A percentile compares a stretch with the other conserved stretches of the same genome.
phyloP scores from a whole-genome alignment of 345 rosid species.

The Hibiscus trionum region DNA sequence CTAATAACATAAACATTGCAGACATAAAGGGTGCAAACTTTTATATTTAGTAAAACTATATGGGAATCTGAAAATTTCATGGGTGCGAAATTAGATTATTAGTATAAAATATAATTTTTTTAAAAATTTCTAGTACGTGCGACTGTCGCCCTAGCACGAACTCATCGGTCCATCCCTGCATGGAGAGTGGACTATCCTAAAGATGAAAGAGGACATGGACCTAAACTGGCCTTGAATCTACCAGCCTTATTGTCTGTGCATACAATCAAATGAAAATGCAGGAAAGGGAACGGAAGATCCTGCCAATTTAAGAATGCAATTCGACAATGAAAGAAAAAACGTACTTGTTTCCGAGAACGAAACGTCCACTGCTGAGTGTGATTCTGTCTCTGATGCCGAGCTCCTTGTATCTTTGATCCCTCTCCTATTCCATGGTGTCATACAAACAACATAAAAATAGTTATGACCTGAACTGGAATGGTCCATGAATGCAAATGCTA shows the following conservation, averaged over 20 bases:
- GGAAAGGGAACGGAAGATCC: background rate
- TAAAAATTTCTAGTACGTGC: too few relatives aligned
- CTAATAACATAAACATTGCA: background rate
- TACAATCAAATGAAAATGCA: background rate
- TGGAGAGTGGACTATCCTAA: too few relatives aligned
- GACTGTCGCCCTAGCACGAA: too few relatives aligned
- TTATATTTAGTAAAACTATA: too few relatives aligned
- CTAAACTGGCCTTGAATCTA: background rate
- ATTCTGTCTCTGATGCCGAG: constrained; percentile 93
- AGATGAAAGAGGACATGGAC: too few relatives aligned
- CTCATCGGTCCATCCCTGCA: too few relatives aligned
- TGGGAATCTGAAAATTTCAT: too few relatives aligned
- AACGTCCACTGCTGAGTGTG: constrained; percentile 84
- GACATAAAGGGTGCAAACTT: background rate
- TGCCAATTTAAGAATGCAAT: background rate
- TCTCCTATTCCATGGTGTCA: constrained; percentile 40
- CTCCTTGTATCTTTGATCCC: constrained; percentile 92
- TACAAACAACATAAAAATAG: background rate
- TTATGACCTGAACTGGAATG: background rate
- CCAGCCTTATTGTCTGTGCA: background rate
- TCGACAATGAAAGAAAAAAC: constrained; percentile 10
- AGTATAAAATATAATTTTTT: too few relatives aligned
- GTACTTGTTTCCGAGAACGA: constrained; percentile 93
- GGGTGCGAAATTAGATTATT: too few relatives aligned
- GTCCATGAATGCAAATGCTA: background rate